Conservation (phyloP, 352 stramenopile species). For the Phytophthora sp. region DNA sequence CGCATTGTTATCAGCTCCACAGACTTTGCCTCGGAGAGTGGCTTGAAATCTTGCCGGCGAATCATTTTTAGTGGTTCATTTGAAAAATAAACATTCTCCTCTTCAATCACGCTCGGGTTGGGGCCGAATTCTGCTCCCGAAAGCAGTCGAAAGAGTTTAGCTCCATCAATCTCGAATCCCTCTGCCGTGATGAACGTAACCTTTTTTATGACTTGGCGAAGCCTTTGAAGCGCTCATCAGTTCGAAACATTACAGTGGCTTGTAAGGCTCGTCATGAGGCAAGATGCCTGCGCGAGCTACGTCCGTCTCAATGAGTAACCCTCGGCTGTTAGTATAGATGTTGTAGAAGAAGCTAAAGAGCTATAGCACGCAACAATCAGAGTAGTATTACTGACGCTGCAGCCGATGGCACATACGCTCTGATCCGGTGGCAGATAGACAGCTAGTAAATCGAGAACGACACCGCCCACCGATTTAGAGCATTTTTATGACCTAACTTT, state of each 20-base stretch:
- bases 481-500: not conserved
- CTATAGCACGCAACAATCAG: not conserved
- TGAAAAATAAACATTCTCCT: slow-evolving; percentile 4
- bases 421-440: not conserved
- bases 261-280: no score
- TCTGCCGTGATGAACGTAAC: no score
- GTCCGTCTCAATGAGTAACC: no score
- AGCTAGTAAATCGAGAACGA: not conserved
- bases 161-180: not conserved
- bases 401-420: not conserved
- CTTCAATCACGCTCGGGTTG: not conserved
- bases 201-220: no score
- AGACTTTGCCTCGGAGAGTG: not conserved
- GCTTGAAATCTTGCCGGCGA: slow-evolving; percentile 16
- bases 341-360: not conserved
- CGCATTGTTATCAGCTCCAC: not conserved
- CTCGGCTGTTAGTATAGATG: not conserved
- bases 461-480: not conserved
- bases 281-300: no score
- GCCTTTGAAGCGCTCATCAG: no score
- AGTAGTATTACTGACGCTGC: not conserved
- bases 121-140: not conserved
- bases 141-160: not conserved
- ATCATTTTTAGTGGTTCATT: slow-evolving; percentile 15
- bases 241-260: no score